Conservation (phyloP, 345 rosid genomes). For the Sonneratia caseolaris region DNA sequence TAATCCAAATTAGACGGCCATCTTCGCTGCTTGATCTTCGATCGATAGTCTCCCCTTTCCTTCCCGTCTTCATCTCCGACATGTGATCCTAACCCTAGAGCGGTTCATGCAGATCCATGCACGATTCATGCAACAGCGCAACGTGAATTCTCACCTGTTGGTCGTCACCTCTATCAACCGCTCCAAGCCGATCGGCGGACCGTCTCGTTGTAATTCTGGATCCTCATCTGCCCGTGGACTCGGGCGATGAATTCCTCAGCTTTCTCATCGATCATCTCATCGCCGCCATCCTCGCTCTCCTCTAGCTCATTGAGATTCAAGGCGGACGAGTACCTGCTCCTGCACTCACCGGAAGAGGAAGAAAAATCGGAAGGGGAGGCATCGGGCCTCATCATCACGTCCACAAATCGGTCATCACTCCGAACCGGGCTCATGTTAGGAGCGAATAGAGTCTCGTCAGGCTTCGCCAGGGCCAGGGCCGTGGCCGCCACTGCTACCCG, state of each 20-base stretch:
- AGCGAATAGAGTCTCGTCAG: background rate
- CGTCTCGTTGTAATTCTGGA: constrained; percentile 17
- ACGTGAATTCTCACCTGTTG: background rate
- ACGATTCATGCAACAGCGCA: too few relatives aligned
- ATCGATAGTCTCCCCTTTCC: too few relatives aligned
- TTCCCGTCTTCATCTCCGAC: too few relatives aligned
- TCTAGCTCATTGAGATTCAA: constrained; percentile 30
- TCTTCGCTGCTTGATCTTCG: too few relatives aligned
- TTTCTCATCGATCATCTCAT: constrained; percentile 60
- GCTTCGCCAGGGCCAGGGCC: background rate
- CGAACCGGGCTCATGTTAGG: background rate
- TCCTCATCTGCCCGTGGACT: constrained; percentile 50
- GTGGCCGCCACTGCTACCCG: background rate
- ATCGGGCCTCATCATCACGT: constrained; percentile 7
- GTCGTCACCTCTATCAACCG: background rate
- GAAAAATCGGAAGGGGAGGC: too few relatives aligned
- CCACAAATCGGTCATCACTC: constrained; percentile 14
- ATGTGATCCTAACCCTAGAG: too few relatives aligned
- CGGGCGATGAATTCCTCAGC: constrained; percentile 58
- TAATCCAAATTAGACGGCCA: too few relatives aligned
- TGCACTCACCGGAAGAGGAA: constrained; percentile 3
- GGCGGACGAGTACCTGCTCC: constrained; percentile 43
- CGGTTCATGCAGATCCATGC: too few relatives aligned
- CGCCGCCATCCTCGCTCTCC: constrained; percentile 20
- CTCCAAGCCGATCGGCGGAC: background rate